Evolutionary conservation across 2,329 filamentous ascomycete species (phyloP).

Genomic region (Eutypa lata): DNA sequence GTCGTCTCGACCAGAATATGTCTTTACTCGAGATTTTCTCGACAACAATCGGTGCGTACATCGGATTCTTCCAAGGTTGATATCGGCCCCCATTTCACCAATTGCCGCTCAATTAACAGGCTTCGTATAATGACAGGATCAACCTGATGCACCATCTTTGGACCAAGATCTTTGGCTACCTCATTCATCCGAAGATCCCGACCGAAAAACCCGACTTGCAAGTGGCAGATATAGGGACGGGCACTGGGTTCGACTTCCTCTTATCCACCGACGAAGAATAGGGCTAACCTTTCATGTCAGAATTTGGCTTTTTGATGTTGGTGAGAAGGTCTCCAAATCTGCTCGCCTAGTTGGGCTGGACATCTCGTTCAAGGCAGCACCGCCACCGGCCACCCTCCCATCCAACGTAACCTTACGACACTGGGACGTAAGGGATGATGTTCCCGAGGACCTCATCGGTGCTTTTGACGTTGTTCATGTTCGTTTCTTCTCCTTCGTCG

Average conservation of each 20-base stretch:
- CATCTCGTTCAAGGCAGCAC: conserved; percentile 18
- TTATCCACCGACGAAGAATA: not conserved
- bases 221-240: conserved; percentile 23
- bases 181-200: conserved; percentile 19
- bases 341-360: conserved; percentile 18
- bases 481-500: conserved; percentile 19
- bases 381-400: conserved; percentile 11
- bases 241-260: conserved; percentile 15
- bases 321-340: conserved; percentile 5
- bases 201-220: conserved; percentile 6
- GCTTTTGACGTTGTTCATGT: conserved; percentile 20
- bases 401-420: conserved; percentile 13
- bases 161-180: conserved; percentile 17
- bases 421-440: conserved; percentile 11
- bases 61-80: not conserved
- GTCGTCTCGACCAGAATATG: conserved; percentile 8
- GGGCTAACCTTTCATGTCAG: conserved; percentile 1
- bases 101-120: not conserved
- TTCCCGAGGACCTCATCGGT: conserved; percentile 14
- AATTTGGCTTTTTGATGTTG: conserved; percentile 10
- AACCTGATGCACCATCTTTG: conserved; percentile 18
- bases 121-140: conserved; percentile 8
- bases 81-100: not conserved
- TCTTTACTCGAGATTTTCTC: conserved; percentile 13
- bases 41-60: conserved; percentile 13